A percentile compares a stretch with the other conserved stretches of the same genome.
phyloP scores from a whole-genome alignment of 2,329 filamentous ascomycete species.

The Cytospora mali region DNA sequence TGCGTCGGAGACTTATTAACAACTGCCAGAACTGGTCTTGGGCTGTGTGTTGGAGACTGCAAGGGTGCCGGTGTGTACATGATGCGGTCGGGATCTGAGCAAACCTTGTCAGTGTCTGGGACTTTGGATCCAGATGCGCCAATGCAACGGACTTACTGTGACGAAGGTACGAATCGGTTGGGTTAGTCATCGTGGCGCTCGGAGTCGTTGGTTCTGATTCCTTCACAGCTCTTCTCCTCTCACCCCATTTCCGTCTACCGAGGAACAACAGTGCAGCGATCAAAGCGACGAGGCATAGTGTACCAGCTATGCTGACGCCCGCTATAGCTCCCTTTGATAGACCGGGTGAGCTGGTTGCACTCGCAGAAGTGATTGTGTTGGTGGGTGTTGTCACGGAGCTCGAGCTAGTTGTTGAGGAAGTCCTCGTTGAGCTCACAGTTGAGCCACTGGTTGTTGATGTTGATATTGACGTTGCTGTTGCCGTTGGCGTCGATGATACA shows the following conservation, averaged over 20 bases:
- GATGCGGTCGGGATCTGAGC: neutral
- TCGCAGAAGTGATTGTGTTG: neutral
- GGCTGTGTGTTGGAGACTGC: neutral
- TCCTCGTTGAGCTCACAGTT: neutral
- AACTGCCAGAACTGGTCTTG: conserved; percentile 4
- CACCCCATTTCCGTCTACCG: conserved; percentile 1
- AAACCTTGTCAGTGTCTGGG: neutral
- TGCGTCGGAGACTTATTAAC: conserved; percentile 2
- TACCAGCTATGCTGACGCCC: conserved; percentile 28
- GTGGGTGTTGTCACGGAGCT: neutral
- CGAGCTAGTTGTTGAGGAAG: neutral
- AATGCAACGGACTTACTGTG: conserved; percentile 7
- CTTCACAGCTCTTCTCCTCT: conserved; percentile 10
- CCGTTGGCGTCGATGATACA: neutral
- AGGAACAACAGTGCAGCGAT: conserved; percentile 17
- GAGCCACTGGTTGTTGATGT: neutral
- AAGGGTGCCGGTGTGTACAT: neutral
- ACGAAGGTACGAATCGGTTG: neutral
- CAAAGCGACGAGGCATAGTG: conserved; percentile 24
- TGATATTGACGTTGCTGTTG: conserved; percentile 5
- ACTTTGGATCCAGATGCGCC: neutral
- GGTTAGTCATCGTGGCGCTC: neutral
- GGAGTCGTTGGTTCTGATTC: conserved; percentile 13
- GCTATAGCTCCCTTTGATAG: conserved; percentile 29
- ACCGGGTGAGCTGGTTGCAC: neutral